phyloP scores from a whole-genome alignment of 345 rosid species.

The Eucalyptus cladocalyx region DNA sequence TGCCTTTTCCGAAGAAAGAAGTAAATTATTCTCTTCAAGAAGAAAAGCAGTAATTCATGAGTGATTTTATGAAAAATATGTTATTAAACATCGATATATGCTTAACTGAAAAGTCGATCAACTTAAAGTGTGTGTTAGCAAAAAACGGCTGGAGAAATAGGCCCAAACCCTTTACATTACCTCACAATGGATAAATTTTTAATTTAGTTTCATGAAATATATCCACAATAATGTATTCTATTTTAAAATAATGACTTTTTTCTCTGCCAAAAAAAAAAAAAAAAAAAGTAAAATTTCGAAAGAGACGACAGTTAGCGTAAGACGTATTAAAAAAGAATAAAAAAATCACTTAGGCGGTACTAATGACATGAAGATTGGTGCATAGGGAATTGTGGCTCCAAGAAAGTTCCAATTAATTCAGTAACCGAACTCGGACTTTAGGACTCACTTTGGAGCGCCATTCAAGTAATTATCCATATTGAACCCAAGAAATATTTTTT shows the following conservation, averaged over 20 bases:
- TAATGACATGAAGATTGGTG: background rate
- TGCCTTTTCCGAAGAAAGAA: background rate
- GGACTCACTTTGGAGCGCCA: background rate
- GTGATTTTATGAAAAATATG: too few species aligned
- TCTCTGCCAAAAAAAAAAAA: too few species aligned
- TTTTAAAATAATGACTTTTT: background rate
- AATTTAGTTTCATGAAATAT: background rate
- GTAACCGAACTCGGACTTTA: background rate
- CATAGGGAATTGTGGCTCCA: background rate
- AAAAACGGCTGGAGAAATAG: background rate
- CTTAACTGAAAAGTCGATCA: background rate
- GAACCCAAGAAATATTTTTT: background rate
- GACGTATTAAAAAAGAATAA: too few species aligned
- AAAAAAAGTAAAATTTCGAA: too few species aligned
- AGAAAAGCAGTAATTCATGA: background rate
- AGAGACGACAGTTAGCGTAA: background rate
- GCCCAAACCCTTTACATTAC: background rate
- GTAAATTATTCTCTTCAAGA: background rate
- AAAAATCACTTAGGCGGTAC: background rate
- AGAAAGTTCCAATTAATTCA: background rate
- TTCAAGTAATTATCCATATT: background rate
- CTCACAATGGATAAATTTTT: too few species aligned
- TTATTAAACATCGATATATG: too few species aligned
- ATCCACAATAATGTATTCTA: background rate
- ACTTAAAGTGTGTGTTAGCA: rapidly evolving